A percentile compares a stretch with the other conserved stretches of the same genome.
Conservation (phyloP, 2,329 filamentous ascomycete genomes). For the Ophiostoma perfectum region DNA sequence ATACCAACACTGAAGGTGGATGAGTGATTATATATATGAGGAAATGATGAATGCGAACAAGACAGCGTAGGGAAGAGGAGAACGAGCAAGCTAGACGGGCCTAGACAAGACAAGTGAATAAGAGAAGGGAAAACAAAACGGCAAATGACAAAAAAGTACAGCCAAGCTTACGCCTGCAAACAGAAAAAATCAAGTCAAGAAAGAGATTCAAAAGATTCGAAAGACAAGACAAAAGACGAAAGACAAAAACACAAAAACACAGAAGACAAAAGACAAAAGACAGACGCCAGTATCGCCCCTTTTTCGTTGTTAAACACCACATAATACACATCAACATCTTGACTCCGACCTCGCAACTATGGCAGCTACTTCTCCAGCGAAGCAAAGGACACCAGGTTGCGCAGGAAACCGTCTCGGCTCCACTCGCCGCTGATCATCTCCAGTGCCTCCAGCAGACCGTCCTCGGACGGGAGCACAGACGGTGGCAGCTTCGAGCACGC, state of each 20-base stretch:
- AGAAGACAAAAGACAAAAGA: neutral
- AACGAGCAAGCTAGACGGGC: neutral
- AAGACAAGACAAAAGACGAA: neutral
- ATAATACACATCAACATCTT: constrained; percentile 15
- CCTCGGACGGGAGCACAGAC: constrained; percentile 59
- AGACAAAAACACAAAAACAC: neutral
- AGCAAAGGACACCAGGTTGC: constrained; percentile 62
- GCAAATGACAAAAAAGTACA: neutral
- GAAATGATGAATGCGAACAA: constrained; percentile 1
- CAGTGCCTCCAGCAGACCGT: constrained; percentile 62
- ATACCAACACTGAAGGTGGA: neutral
- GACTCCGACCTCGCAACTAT: neutral
- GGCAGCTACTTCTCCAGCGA: constrained; percentile 38
- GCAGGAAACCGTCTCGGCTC: constrained; percentile 60
- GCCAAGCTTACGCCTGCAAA: constrained; percentile 6
- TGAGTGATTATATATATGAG: neutral
- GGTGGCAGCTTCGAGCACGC: constrained; percentile 49
- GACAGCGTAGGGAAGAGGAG: neutral
- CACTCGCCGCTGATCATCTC: constrained; percentile 58
- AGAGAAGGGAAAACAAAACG: neutral
- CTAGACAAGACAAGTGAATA: neutral
- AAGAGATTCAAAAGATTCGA: neutral
- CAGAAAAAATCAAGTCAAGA: neutral
- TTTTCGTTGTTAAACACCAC: constrained; percentile 13
- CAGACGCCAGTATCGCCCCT: constrained; percentile 15